phyloP scores from a whole-genome alignment of 2,329 filamentous ascomycete species.

The Bimuria novae-zelandiae region DNA sequence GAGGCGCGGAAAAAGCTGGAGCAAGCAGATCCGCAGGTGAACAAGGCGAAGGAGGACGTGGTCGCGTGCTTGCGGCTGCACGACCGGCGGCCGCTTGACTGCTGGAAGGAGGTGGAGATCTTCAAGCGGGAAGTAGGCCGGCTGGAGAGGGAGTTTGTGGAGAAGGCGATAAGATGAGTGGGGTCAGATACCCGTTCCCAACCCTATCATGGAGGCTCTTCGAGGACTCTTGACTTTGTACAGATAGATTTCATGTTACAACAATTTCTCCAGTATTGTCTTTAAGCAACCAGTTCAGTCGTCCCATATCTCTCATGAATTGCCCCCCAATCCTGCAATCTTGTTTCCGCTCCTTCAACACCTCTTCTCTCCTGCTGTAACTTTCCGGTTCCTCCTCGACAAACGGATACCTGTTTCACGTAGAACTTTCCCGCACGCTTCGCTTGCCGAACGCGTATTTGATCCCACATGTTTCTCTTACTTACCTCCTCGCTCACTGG shows the following conservation, averaged over 20 bases:
- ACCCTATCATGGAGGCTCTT: constrained; percentile 9
- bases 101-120: constrained; percentile 88
- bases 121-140: constrained; percentile 89
- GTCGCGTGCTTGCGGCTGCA: constrained; percentile 81
- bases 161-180: constrained; percentile 67
- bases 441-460: not conserved
- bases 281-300: not conserved
- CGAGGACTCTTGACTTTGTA: constrained; percentile 21
- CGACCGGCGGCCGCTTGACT: constrained; percentile 87
- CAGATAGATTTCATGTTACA: constrained; percentile 23
- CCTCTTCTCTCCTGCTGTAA: too few species aligned
- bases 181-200: not conserved
- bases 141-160: constrained; percentile 86
- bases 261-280: constrained; percentile 6
- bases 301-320: not conserved
- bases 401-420: too few species aligned
- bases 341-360: too few species aligned
- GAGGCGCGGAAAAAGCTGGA: constrained; percentile 61
- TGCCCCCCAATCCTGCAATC: not conserved
- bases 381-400: too few species aligned
- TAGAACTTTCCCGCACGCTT: too few species aligned
- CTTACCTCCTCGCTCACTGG: too few species aligned
- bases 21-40: constrained; percentile 71
- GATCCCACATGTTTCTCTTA: not conserved
- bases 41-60: constrained; percentile 75